Base-by-base conservation (phyloP, 2,329 filamentous ascomycete species). In the Aspergillus caelatus region DNA sequence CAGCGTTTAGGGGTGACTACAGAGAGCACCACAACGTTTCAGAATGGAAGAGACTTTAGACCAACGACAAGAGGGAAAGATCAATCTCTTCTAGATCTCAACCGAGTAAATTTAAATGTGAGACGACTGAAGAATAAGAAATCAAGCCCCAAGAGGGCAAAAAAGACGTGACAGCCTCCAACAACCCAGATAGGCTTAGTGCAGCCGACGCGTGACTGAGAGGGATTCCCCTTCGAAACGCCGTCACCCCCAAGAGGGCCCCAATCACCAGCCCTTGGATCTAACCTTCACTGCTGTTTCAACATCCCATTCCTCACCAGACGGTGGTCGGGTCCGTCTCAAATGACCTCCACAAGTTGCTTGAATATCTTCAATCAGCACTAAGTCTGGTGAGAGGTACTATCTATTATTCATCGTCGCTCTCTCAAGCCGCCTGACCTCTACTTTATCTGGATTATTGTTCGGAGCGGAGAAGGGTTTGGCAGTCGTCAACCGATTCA, bases 181-280 rank as follows among this genome's bases (percentile, higher is more conserved):
- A 32, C 46, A 32, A 53, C 63, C 68, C n/a, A 65, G 69, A 71
- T 32, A 32, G 75, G 75, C 34, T 69, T 78, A 78, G 76, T 71
- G 75, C 64, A 61, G 36, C 75, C 72, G 75, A 77, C 75, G 75
- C 76, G 76, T 78, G 76, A 78, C 75, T 67, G 63, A 67, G 65
- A 70, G 72, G 63, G 63, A 62, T 61, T 72, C 71, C 71, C 71
- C 70, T 72, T 70, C 67, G 62, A 67, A 71, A 67, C 62, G 63
- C 62, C 69, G 67, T 71, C 71, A 70, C 67, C 67, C 67, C 68
- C 67, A 64, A 66, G 58, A 65, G 61, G 58, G 30, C 57, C 53
- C 63, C 58, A 57, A 57, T 62, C 59, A 57, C 63, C 66, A 61
- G 59, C 65, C 67, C 66, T 69, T 68, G 64, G 64, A 61, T 65